Conservation (phyloP, 2,329 filamentous ascomycete species). For the Alternaria dauci region DNA sequence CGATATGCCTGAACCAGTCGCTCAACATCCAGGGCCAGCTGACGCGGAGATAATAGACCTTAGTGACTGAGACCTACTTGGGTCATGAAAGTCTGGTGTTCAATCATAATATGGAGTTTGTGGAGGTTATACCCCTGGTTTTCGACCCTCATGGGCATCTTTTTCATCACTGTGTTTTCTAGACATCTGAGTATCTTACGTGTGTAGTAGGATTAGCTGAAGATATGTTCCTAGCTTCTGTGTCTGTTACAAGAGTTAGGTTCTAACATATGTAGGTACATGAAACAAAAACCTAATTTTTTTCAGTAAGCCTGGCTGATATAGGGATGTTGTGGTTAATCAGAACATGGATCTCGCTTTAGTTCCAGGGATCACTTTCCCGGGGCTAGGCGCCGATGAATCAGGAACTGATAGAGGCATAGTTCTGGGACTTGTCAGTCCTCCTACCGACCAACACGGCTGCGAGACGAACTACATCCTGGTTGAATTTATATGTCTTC, state of each 20-base stretch:
- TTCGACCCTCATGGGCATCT: not conserved
- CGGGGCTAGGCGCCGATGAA: not conserved
- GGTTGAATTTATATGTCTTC: not conserved
- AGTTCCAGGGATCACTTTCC: not conserved
- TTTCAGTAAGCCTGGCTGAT: not conserved
- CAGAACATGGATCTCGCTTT: not conserved
- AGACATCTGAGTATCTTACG: not conserved
- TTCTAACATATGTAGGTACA: not conserved
- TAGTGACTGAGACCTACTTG: constrained; percentile 15
- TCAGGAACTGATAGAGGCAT: not conserved
- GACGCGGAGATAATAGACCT: constrained; percentile 19
- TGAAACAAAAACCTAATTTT: not conserved
- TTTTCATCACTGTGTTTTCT: not conserved
- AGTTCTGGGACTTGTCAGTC: not conserved
- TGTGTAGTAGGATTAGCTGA: not conserved
- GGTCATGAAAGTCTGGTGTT: not conserved
- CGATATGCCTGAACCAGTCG: not conserved
- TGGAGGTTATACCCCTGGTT: constrained; percentile 8
- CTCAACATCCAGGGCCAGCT: not conserved
- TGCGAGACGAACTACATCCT: not conserved
- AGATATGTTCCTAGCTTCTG: not conserved
- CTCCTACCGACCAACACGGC: not conserved
- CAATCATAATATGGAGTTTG: constrained; percentile 6
- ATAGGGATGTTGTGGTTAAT: not conserved
- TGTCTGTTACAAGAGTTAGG: not conserved